These are phyloP conservation scores for Verticillium alfalfae DNA, from an alignment of 2,329 filamentous ascomycete genomes.

Conservation along the genomic window DNA sequence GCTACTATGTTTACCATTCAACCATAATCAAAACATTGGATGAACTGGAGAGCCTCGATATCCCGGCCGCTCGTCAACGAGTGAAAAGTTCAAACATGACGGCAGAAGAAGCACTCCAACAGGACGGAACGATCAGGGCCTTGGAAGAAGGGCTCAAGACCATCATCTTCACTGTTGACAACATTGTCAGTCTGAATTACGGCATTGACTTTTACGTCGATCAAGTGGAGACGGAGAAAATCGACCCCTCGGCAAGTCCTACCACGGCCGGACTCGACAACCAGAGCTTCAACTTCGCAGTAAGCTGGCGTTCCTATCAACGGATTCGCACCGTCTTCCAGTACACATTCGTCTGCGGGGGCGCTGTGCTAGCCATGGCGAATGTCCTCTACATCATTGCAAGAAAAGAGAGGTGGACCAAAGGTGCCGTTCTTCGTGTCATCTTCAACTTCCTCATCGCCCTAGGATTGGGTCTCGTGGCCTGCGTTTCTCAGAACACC, in stretches of 20 bases:
- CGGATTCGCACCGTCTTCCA: slow-evolving; percentile 18
- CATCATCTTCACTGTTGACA: not conserved
- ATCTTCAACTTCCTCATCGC: slow-evolving; percentile 21
- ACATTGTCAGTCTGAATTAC: slow-evolving; percentile 3
- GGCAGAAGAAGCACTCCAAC: not conserved
- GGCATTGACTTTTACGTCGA: slow-evolving; percentile 18
- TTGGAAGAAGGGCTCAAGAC: not conserved
- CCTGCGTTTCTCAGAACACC: slow-evolving; percentile 16
- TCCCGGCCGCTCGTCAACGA: slow-evolving; percentile 17
- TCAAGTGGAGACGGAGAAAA: slow-evolving; percentile 12
- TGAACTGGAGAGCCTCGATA: slow-evolving; percentile 19
- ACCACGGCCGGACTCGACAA: slow-evolving; percentile 7
- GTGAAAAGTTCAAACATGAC: not conserved
- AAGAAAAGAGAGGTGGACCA: slow-evolving; percentile 21
- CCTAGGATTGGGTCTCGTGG: slow-evolving; percentile 20
- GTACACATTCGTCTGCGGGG: slow-evolving; percentile 26
- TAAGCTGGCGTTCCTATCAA: slow-evolving; percentile 1
- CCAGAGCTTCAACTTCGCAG: slow-evolving; percentile 12
- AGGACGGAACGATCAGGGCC: not conserved
- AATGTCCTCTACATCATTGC: slow-evolving; percentile 21
- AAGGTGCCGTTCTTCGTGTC: slow-evolving; percentile 24
- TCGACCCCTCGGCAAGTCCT: slow-evolving; percentile 7
- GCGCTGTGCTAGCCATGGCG: slow-evolving; percentile 23
- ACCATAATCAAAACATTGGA: slow-evolving; percentile 16
- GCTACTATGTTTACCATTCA: slow-evolving; percentile 12